Evolutionary conservation across 805 yeast species (phyloP).

Genomic region (Nakazawaea wyomingensis): DNA sequence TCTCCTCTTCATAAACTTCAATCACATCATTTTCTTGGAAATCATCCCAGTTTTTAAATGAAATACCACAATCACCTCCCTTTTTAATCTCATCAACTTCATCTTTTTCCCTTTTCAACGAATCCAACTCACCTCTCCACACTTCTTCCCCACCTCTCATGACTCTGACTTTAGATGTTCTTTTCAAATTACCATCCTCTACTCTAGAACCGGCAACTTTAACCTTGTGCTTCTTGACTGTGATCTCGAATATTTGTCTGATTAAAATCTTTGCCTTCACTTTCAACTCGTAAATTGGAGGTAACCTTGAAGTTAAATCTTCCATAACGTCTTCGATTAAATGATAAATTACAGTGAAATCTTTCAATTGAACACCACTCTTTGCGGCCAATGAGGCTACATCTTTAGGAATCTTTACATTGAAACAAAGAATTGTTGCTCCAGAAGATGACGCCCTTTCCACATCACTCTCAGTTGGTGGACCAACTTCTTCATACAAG

Average conservation of each 20-base stretch:
- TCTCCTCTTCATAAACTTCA: constrained; percentile 65
- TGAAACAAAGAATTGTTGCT: constrained; percentile 77
- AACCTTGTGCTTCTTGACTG: constrained; percentile 48
- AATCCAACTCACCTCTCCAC: constrained; percentile 43
- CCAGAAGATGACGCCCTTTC: constrained; percentile 63
- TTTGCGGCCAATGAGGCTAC: constrained; percentile 52
- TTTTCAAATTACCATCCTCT: constrained; percentile 56
- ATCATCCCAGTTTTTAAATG: constrained; percentile 61
- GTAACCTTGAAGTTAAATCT: constrained; percentile 51
- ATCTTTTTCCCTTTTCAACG: constrained; percentile 78
- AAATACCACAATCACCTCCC: constrained; percentile 88
- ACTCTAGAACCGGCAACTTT: constrained; percentile 89
- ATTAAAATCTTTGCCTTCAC: constrained; percentile 63
- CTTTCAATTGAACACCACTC: constrained; percentile 50
- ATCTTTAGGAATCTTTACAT: constrained; percentile 62
- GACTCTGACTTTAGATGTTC: constrained; percentile 41
- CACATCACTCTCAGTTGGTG: constrained; percentile 62
- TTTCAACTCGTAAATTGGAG: constrained; percentile 63
- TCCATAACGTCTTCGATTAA: constrained; percentile 79
- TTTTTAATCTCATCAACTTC: constrained; percentile 72
- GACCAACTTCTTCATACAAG: constrained; percentile 72
- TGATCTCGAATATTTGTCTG: constrained; percentile 66
- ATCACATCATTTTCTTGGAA: constrained; percentile 74
- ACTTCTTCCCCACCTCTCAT: constrained; percentile 26
- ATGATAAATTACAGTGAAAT: constrained; percentile 80